Conservation (phyloP, 371 early-diverging fungal species). For the Syncephalastrum sp. region DNA sequence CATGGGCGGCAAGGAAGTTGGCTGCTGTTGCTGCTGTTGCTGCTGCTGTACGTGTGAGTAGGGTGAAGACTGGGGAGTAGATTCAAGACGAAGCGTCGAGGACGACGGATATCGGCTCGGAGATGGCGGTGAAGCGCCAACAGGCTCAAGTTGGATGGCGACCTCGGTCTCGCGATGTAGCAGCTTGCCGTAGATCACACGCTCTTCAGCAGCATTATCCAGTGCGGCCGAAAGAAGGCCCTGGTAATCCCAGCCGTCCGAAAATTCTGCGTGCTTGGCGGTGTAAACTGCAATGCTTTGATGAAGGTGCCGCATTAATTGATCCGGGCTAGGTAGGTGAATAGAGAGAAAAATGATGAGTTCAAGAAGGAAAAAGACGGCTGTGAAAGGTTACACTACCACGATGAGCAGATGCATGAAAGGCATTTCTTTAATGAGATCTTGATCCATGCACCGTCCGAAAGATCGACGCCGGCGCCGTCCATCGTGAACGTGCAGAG, state of each 20-base stretch:
- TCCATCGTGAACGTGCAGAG: conserved; percentile 28
- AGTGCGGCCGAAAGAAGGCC: conserved; percentile 44
- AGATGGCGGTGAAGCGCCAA: conserved; percentile 9
- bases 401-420: conserved; percentile 41
- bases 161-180: conserved; percentile 19
- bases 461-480: conserved; percentile 2
- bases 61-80: neutral
- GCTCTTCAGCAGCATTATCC: conserved; percentile 16
- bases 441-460: conserved; percentile 13
- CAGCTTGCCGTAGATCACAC: conserved; percentile 22
- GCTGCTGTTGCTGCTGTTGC: conserved; percentile 1
- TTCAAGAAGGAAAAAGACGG: too few relatives aligned
- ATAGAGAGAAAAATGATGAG: neutral
- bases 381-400: conserved; percentile 19
- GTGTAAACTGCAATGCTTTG: conserved; percentile 46
- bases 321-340: conserved; percentile 27
- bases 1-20: neutral
- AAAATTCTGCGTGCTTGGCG: conserved; percentile 35
- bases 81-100: conserved; percentile 1
- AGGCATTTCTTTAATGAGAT: conserved; percentile 42
- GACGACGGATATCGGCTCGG: conserved; percentile 1
- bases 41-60: neutral
- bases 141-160: conserved; percentile 29
- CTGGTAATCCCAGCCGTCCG: conserved; percentile 46
- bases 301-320: conserved; percentile 30